Percentiles rank a stretch among this genome's conserved stretches.
These are phyloP conservation scores for Eucalyptus sp. DNA, from an alignment of 345 rosid species.

Conservation along the genomic window DNA sequence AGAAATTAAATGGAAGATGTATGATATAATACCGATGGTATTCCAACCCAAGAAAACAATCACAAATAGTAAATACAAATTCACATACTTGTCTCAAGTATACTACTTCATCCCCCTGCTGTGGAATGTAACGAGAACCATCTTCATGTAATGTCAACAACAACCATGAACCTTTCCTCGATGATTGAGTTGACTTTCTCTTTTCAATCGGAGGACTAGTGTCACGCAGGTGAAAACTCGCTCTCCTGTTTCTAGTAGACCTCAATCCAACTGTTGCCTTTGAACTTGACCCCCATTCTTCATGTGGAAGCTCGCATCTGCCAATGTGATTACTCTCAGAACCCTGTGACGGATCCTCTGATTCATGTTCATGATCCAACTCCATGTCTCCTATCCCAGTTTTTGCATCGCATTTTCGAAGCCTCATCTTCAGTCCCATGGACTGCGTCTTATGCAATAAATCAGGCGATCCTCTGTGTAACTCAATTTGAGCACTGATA, in stretches of 20 bases:
- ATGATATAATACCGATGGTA: background rate
- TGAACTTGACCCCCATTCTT: conserved; percentile 63
- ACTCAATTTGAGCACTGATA: conserved; percentile 12
- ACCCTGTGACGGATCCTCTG: conserved; percentile 8
- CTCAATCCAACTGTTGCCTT: conserved; percentile 55
- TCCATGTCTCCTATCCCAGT: conserved; percentile 7
- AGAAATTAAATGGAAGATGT: background rate
- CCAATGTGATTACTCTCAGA: background rate
- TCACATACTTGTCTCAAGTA: conserved; percentile 81
- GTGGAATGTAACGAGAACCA: conserved; percentile 91
- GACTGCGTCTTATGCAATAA: conserved; percentile 17
- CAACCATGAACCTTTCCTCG: conserved; percentile 69
- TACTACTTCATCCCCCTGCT: conserved; percentile 74
- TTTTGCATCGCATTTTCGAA: conserved; percentile 3
- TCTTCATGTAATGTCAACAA: conserved; percentile 72
- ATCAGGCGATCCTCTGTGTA: conserved; percentile 22
- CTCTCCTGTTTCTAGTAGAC: conserved; percentile 81
- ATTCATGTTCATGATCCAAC: conserved; percentile 15
- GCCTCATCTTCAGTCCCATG: conserved; percentile 14
- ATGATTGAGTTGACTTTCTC: conserved; percentile 37
- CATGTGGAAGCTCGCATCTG: conserved; percentile 31
- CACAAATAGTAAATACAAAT: background rate
- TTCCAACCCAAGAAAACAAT: background rate
- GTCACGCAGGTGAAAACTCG: conserved; percentile 46
- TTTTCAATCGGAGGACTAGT: conserved; percentile 38